Base-by-base conservation (phyloP, 2,329 filamentous ascomycete species). In the Dactylellina leptospora region DNA sequence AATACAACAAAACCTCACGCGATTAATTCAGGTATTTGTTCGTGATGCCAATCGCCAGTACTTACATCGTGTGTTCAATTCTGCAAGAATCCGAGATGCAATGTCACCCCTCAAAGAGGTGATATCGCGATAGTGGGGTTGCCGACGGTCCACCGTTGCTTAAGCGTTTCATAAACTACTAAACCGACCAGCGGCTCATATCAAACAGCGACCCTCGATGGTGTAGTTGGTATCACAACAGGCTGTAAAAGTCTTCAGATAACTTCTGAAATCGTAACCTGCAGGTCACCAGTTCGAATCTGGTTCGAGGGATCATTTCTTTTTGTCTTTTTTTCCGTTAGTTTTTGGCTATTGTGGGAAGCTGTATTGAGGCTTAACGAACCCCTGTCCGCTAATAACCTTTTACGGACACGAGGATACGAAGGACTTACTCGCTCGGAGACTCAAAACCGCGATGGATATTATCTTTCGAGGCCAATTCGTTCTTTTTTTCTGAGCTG, bases 211-310 rank as follows among this genome's bases (percentile, higher is more conserved):
- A 50, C 66, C 64, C 66, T 71, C 66, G 66, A 71, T 71, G 66
- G 66, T 71, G 66, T 71, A 71, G 66, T 71, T 71, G 66, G 66
- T 71, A 71, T 71, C 66, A 71, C 66, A 71, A 71, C 66, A 71
- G 66, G 66, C 66, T 71, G 66, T 71, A 71, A 71, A 47, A 71
- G 66, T 71, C 66, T 71, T 62, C 66, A 40, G 66, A 54, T 56
- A 50, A 71, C 45, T 33, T 71, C 66, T 53, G 66, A 62, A 70
- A 51, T 71, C 44, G 59, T 58, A 71, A 71, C 66, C 66, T 71
- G 66, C 66, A 71, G 66, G 66, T 71, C 66, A 71, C 66, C 66
- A 71, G 66, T 71, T 71, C 66, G 66, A 71, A 71, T 71, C 66
- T 71, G 66, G 66, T 71, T 71, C 66, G 66, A 71, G 66, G 66